These are phyloP conservation scores for Suillus weaverae DNA, from an alignment of 768 basidiomycete species.

Conservation along the genomic window DNA sequence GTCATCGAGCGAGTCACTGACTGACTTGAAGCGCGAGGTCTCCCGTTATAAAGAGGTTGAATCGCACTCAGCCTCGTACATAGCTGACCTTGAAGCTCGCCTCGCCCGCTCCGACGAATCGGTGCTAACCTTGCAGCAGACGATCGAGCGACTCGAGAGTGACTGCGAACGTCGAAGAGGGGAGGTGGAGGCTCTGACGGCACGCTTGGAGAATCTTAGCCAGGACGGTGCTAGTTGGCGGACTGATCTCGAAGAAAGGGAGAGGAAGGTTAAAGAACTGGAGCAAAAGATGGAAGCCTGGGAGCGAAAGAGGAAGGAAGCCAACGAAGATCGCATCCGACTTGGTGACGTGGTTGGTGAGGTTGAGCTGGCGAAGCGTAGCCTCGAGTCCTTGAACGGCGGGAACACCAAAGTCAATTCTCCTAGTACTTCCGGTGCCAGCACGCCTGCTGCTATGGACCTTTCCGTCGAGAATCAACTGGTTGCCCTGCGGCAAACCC, in stretches of 20 bases:
- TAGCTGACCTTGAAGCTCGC: slow-evolving; percentile 82
- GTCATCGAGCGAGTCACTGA: slow-evolving; percentile 74
- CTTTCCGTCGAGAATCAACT: slow-evolving; percentile 60
- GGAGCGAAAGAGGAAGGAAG: slow-evolving; percentile 68
- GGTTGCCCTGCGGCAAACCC: slow-evolving; percentile 74
- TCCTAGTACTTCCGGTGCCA: slow-evolving; percentile 29
- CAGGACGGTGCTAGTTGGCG: slow-evolving; percentile 82
- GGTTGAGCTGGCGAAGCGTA: slow-evolving; percentile 68
- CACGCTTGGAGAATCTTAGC: slow-evolving; percentile 66
- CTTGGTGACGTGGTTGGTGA: slow-evolving; percentile 68
- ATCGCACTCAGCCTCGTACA: slow-evolving; percentile 70
- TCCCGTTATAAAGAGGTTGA: slow-evolving; percentile 75
- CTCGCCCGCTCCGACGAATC: slow-evolving; percentile 80
- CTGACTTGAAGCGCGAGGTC: slow-evolving; percentile 84
- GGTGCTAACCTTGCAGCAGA: slow-evolving; percentile 62
- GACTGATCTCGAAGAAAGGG: slow-evolving; percentile 80
- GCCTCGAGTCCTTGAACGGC: slow-evolving; percentile 49
- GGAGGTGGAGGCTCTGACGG: slow-evolving; percentile 70
- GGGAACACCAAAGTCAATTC: slow-evolving; percentile 32
- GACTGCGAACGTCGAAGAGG: slow-evolving; percentile 74
- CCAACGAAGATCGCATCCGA: slow-evolving; percentile 63
- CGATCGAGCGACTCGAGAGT: slow-evolving; percentile 73
- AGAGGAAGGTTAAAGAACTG: slow-evolving; percentile 70
- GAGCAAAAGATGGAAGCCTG: slow-evolving; percentile 80
- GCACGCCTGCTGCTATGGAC: slow-evolving; percentile 35